Evolutionary conservation across 805 yeast genomes (phyloP).

Genomic region (Barnettozyma salicaria): DNA sequence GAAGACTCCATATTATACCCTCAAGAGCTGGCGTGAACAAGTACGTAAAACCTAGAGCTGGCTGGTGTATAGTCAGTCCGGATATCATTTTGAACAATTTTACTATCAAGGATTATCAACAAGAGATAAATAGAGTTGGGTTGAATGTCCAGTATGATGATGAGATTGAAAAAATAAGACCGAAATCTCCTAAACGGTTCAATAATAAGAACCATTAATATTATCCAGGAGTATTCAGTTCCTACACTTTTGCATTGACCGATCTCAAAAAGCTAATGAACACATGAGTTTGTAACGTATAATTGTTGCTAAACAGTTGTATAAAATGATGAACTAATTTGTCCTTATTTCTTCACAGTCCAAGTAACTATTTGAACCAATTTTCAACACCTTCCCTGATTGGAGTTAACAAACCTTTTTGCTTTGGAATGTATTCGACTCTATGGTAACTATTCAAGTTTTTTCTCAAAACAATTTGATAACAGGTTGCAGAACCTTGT

Average conservation of each 20-base stretch:
- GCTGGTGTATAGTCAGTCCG: slow-evolving; percentile 90
- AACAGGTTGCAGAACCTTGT: slow-evolving; percentile 91
- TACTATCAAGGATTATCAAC: slow-evolving; percentile 38
- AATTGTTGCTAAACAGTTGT: too few relatives aligned
- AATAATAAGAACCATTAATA: not conserved
- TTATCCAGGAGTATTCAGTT: too few relatives aligned
- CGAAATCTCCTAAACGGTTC: slow-evolving; percentile 58
- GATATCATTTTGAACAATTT: slow-evolving; percentile 75
- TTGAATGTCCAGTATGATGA: slow-evolving; percentile 57
- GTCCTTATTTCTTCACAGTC: not conserved
- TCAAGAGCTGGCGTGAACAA: slow-evolving; percentile 57
- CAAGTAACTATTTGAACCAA: slow-evolving; percentile 56
- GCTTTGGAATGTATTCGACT: slow-evolving; percentile 71
- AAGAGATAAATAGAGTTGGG: slow-evolving; percentile 40
- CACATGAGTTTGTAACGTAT: not conserved
- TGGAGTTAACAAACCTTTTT: slow-evolving; percentile 65
- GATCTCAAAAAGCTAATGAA: not conserved
- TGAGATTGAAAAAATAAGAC: slow-evolving; percentile 77
- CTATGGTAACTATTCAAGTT: slow-evolving; percentile 81
- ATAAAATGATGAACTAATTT: too few relatives aligned
- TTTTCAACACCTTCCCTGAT: slow-evolving; percentile 42
- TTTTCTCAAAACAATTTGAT: slow-evolving; percentile 86
- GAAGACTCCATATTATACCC: slow-evolving; percentile 83
- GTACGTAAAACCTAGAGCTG: slow-evolving; percentile 64
- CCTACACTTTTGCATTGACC: too few relatives aligned